Evolutionary conservation across 768 basidiomycete genomes (phyloP).

Genomic region (Pleurotus ostreatus): DNA sequence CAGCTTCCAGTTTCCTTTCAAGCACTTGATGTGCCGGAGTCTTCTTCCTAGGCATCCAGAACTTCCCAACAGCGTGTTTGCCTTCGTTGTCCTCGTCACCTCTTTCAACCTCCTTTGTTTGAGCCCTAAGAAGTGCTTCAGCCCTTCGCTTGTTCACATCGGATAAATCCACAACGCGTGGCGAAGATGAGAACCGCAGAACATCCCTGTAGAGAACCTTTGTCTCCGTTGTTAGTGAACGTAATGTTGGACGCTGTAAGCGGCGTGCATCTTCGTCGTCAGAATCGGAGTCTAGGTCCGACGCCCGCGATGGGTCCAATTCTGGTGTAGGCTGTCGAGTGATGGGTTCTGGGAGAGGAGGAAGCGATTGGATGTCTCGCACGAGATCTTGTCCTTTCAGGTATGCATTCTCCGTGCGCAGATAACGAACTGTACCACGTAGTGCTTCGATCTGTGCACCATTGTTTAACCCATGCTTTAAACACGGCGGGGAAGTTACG

Average conservation of each 20-base stretch:
- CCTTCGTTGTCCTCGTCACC: neutral
- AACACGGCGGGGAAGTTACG: slow-evolving; percentile 10
- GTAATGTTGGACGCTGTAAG: slow-evolving; percentile 46
- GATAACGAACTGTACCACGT: slow-evolving; percentile 86
- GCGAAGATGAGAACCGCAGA: slow-evolving; percentile 77
- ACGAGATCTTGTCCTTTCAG: slow-evolving; percentile 92
- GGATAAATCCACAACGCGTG: slow-evolving; percentile 84
- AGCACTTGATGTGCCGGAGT: slow-evolving; percentile 78
- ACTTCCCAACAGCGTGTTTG: slow-evolving; percentile 28
- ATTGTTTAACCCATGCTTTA: slow-evolving; percentile 5
- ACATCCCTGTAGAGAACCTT: slow-evolving; percentile 89
- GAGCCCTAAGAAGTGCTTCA: slow-evolving; percentile 34
- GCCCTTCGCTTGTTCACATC: slow-evolving; percentile 47
- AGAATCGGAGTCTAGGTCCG: slow-evolving; percentile 66
- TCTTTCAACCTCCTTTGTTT: slow-evolving; percentile 11
- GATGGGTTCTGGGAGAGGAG: slow-evolving; percentile 50
- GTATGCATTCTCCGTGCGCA: slow-evolving; percentile 91
- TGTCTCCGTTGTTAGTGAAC: slow-evolving; percentile 74
- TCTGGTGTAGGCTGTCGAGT: slow-evolving; percentile 59
- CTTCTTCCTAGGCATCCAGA: slow-evolving; percentile 80
- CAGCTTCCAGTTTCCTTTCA: slow-evolving; percentile 74
- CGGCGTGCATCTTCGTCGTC: slow-evolving; percentile 31
- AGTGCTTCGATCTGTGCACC: slow-evolving; percentile 75
- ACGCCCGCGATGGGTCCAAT: slow-evolving; percentile 57
- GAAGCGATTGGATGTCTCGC: slow-evolving; percentile 73